Evolutionary conservation across 768 basidiomycete genomes (phyloP).

Genomic region (Dentipellis sp.): DNA sequence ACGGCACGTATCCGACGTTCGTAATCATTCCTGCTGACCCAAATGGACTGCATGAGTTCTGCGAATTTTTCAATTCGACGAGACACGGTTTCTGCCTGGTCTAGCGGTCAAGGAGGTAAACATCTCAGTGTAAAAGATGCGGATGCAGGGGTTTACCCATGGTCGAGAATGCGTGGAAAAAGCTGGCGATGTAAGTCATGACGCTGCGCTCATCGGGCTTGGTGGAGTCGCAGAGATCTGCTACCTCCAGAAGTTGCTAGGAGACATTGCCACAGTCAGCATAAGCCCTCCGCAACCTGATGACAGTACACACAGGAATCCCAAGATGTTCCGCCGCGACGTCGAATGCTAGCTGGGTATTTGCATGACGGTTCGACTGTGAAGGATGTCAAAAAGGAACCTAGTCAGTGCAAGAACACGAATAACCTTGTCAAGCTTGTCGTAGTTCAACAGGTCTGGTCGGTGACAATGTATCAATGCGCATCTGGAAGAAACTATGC

Average conservation of each 20-base stretch:
- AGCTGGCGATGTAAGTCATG: slow-evolving; percentile 97
- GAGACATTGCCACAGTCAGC: not conserved
- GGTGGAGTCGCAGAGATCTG: slow-evolving; percentile 83
- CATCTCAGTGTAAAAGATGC: not conserved
- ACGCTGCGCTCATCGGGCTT: slow-evolving; percentile 93
- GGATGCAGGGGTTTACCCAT: slow-evolving; percentile 56
- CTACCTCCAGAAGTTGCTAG: slow-evolving; percentile 92
- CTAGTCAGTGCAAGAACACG: not conserved
- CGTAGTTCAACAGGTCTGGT: slow-evolving; percentile 89
- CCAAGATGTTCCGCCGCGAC: slow-evolving; percentile 82
- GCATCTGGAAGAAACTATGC: slow-evolving; percentile 45
- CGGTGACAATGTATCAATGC: slow-evolving; percentile 97
- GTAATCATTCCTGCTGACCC: slow-evolving; percentile 85
- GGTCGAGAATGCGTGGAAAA: slow-evolving; percentile 95
- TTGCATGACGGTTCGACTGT: slow-evolving; percentile 69
- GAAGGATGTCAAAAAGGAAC: slow-evolving; percentile 5
- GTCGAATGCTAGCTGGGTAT: slow-evolving; percentile 81
- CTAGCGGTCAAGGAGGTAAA: slow-evolving; percentile 28
- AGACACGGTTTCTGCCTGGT: slow-evolving; percentile 91
- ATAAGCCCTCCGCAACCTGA: not conserved
- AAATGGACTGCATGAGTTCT: slow-evolving; percentile 88
- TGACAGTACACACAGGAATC: slow-evolving; percentile 58
- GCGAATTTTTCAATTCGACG: slow-evolving; percentile 94
- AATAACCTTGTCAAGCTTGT: slow-evolving; percentile 73
- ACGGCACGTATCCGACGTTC: slow-evolving; percentile 76